Percentiles rank a stretch among this genome's conserved stretches.
Evolutionary conservation across 169 alveolate genomes (phyloP).

Genomic region (Plasmodium vinckei): DNA sequence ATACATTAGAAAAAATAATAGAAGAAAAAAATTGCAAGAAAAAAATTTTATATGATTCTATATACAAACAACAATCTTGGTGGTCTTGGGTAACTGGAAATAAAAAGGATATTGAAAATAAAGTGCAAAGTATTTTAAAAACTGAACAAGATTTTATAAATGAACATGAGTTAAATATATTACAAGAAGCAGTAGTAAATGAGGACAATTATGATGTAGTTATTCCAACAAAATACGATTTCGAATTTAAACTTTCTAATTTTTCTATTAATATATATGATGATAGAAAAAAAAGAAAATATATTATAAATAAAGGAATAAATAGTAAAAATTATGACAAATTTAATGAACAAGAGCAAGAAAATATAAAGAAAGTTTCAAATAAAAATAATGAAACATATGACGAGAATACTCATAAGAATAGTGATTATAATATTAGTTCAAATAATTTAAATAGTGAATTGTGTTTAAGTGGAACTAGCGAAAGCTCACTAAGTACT

Average conservation of each 20-base stretch:
- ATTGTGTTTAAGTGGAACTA: slow-evolving; percentile 21
- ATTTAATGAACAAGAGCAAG: neutral
- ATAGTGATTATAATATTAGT: neutral
- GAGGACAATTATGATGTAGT: slow-evolving; percentile 79
- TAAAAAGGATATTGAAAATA: slow-evolving; percentile 76
- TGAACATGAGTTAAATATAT: slow-evolving; percentile 78
- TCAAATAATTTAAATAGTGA: slow-evolving; percentile 1
- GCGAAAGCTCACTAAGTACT: slow-evolving; percentile 17
- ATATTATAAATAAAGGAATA: neutral
- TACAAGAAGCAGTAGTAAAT: slow-evolving; percentile 79
- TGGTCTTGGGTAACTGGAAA: slow-evolving; percentile 84
- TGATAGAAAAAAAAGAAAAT: slow-evolving; percentile 43
- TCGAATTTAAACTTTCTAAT: slow-evolving; percentile 78
- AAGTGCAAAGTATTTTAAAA: slow-evolving; percentile 71
- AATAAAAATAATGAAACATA: neutral
- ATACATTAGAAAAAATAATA: slow-evolving; percentile 74
- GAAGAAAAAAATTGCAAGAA: slow-evolving; percentile 81
- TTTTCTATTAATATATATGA: slow-evolving; percentile 78
- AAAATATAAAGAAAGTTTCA: neutral
- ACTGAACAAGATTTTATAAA: slow-evolving; percentile 72
- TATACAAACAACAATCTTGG: slow-evolving; percentile 81
- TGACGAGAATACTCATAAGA: neutral
- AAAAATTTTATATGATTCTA: slow-evolving; percentile 78
- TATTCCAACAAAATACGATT: slow-evolving; percentile 79
- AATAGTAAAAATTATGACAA: neutral